Evolutionary conservation across 768 basidiomycete species (phyloP).

Genomic region (Suillus placidus): DNA sequence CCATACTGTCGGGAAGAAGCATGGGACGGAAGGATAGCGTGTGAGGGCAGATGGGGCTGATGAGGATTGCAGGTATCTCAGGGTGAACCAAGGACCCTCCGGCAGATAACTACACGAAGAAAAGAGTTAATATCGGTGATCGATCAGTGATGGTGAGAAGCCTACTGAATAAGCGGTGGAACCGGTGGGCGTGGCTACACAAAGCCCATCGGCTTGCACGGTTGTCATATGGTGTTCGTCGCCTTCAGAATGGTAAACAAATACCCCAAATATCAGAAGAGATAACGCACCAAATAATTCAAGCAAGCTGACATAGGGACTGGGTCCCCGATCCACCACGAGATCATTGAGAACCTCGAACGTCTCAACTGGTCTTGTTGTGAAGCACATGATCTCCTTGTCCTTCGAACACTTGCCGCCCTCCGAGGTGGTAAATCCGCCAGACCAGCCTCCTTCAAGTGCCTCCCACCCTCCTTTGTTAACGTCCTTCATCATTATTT

Average conservation of each 20-base stretch:
- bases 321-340: constrained; percentile 97
- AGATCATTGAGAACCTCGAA: constrained; percentile 97
- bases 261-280: constrained; percentile 8
- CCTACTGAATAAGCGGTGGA: constrained; percentile 97
- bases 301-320: constrained; percentile 93
- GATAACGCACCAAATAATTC: constrained; percentile 87
- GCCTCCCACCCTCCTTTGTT: constrained; percentile 96
- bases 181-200: constrained; percentile 94
- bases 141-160: constrained; percentile 14
- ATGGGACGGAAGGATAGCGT: constrained; percentile 98
- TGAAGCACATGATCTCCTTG: constrained; percentile 98
- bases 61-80: constrained; percentile 94
- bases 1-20: constrained; percentile 98
- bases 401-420: constrained; percentile 65
- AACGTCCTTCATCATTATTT: constrained; percentile 94
- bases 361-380: constrained; percentile 91
- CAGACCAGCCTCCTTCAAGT: constrained; percentile 76
- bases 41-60: constrained; percentile 98
- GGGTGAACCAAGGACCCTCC: constrained; percentile 98
- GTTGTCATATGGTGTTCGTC: constrained; percentile 99
- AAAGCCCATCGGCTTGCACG: constrained; percentile 96
- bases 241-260: constrained; percentile 49
- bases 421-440: constrained; percentile 44
- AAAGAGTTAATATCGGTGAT: constrained; percentile 7
- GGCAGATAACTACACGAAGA: constrained; percentile 70